Conservation (phyloP, 1,284 basidiomycete species). For the Hemileia vastatrix region DNA sequence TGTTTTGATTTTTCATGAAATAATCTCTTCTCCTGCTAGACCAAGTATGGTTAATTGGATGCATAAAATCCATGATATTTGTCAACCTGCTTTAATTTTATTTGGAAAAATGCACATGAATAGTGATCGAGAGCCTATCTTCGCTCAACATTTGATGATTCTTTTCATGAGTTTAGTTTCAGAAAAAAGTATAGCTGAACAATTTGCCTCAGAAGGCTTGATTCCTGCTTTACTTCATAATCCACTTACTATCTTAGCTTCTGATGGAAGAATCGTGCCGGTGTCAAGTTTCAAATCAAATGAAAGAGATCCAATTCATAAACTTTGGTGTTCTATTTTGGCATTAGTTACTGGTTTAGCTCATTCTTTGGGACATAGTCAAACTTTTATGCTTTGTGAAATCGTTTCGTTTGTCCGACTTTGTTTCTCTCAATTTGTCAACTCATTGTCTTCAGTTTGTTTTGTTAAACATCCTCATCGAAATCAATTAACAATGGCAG, state of each 20-base stretch:
- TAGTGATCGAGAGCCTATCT: constrained; percentile 19
- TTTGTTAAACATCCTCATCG: constrained; percentile 3
- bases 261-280: constrained; percentile 16
- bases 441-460: constrained; percentile 8
- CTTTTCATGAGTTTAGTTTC: constrained; percentile 18
- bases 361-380: constrained; percentile 16
- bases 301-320: constrained; percentile 15
- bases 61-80: constrained; percentile 20
- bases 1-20: constrained; percentile 16
- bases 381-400: constrained; percentile 20
- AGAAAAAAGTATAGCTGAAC: constrained; percentile 18
- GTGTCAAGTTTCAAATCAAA: constrained; percentile 8
- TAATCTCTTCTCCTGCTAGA: constrained; percentile 17
- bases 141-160: constrained; percentile 13
- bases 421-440: constrained; percentile 16
- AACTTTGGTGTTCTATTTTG: constrained; percentile 22
- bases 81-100: constrained; percentile 22
- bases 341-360: constrained; percentile 17
- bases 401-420: constrained; percentile 21
- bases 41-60: constrained; percentile 20
- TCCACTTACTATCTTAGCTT: constrained; percentile 18
- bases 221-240: constrained; percentile 18
- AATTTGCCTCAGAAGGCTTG: constrained; percentile 20
- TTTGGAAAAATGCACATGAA: constrained; percentile 4
- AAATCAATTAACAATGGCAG: constrained; percentile 13